Percentiles rank a stretch among this genome's conserved stretches.
Conservation (phyloP, 768 basidiomycete species). For the Daedaleopsis nitida region DNA sequence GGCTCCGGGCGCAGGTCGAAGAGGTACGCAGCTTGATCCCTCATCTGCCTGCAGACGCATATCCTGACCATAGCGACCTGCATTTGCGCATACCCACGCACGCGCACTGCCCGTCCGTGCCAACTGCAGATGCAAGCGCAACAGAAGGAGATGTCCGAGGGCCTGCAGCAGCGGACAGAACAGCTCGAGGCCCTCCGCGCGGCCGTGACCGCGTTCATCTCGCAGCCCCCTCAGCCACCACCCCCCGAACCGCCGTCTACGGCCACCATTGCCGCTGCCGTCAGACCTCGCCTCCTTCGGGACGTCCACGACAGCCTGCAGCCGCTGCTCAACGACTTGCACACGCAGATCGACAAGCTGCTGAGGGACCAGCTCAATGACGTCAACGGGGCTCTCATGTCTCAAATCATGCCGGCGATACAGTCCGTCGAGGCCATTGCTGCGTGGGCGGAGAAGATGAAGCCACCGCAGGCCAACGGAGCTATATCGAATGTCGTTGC, state of each 20-base stretch:
- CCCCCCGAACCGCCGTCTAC: constrained; percentile 16
- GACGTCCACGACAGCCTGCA: constrained; percentile 22
- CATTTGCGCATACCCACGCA: too few relatives aligned
- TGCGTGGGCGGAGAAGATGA: constrained; percentile 20
- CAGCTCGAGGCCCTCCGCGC: constrained; percentile 25
- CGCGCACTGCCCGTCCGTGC: too few relatives aligned
- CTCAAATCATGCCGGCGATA: constrained; percentile 19
- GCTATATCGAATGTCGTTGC: neutral
- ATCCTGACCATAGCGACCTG: neutral
- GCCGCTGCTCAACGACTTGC: constrained; percentile 20
- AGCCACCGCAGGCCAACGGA: neutral
- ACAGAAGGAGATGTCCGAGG: constrained; percentile 8
- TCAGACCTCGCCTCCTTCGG: constrained; percentile 18
- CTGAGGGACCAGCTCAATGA: constrained; percentile 20
- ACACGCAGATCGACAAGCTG: constrained; percentile 18
- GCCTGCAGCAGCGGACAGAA: constrained; percentile 7
- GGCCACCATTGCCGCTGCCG: constrained; percentile 16
- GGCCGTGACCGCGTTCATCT: constrained; percentile 21
- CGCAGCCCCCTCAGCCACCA: constrained; percentile 10
- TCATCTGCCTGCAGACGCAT: neutral
- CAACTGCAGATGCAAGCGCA: constrained; percentile 17
- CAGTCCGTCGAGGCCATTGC: constrained; percentile 23
- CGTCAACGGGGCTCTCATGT: constrained; percentile 19
- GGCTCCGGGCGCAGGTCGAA: constrained; percentile 16
- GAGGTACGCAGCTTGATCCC: constrained; percentile 20